Evolutionary conservation across 352 stramenopile species (phyloP), one percentile per base, ranked within the genome.

Genomic region (Globisporangium lucens): DNA sequence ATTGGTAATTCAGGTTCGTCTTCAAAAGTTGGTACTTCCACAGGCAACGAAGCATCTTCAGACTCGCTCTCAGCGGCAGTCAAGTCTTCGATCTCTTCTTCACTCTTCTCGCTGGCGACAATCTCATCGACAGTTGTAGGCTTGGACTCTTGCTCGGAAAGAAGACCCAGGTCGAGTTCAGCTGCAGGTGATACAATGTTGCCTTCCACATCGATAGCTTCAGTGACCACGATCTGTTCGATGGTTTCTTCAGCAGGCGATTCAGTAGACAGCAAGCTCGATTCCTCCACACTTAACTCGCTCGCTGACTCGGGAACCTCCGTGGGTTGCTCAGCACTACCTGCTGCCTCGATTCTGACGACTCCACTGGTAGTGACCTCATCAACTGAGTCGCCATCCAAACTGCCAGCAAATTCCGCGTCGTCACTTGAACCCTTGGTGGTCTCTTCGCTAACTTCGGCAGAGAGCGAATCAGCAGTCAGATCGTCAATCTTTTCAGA

Each of bases 161-260:
- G 56, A 49, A 33, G 20, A 1, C 8, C 46, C 20, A 49, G 20
- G 10, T 24, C 13, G 33, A 33, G 20, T 4, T 61, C 33, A n/a
- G n/a, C n/a, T 13, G 20, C 35, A 33, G 56, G 22, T 17, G 56
- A 61, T 12, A 10, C 56, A 27, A 61, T 61, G n/a, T 61, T 61
- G 30, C 56, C 33, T 49, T 49, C 33, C 56, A 61, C 33, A 29
- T 49, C 56, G 36, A 61, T 49, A 27, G 33, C 33, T 46, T 61
- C 56, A 36, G 56, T 49, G 56, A 61, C 49, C 56, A 49, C 33
- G 17, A 33, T 17, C 9, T 51, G 30, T 9, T 49, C 17, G 33
- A 38, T 9, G 20, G 24, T 13, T 61, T 61, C 55, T 46, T 61
- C 55, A 41, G 20, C 9, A 24, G 6, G 29, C 20, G 38, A 20